Evolutionary conservation across 2,329 filamentous ascomycete species (phyloP), one percentile per base, ranked within the genome.

Genomic region (Aureobasidium sp.): DNA sequence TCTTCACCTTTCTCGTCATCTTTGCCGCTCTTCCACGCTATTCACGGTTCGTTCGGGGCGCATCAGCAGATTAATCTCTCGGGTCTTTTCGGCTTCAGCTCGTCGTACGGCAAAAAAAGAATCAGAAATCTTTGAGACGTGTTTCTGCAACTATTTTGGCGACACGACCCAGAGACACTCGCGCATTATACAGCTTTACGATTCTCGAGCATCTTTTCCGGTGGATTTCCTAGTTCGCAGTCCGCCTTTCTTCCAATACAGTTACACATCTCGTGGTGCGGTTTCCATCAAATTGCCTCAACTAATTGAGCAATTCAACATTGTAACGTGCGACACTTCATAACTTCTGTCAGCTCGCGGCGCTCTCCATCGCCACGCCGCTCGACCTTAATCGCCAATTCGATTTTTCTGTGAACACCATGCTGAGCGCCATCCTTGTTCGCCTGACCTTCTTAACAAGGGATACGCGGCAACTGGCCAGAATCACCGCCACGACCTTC

Each of bases 1-100:
- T 53, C 47, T 63, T 60, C 53, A 53, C 37, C 55, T 63, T 63
- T 55, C 41, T 53, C 55, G 62, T 63, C 62, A 52, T 60, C 41
- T 63, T 63, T 59, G 47, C 62, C 51, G 47, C 62, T 63, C 46
- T 63, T 60, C 53, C 56, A 63, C 55, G 59, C 55, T 46, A 43
- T 52, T 44, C 37, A 59, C 44, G 46, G 39, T 60, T 62, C 50
- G 50, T 55, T 60, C 46, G 57, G 57, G 57, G 57, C 57, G 46
- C 57, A 60, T 50, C 57, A 60, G 57, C 57, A 62, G 60, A 27
- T 56, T 55, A 37, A 55, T 62, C 27, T 41, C 47, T 53, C 60
- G 60, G 32, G 50, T 62, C 50, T 62, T 62, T 62, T 53, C 47
- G 59, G 34, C 46, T 44, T 61, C 57, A 52, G 59, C 59, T 48